phyloP scores from a whole-genome alignment of 441 rosid genomes.

The Kokia cookei region DNA sequence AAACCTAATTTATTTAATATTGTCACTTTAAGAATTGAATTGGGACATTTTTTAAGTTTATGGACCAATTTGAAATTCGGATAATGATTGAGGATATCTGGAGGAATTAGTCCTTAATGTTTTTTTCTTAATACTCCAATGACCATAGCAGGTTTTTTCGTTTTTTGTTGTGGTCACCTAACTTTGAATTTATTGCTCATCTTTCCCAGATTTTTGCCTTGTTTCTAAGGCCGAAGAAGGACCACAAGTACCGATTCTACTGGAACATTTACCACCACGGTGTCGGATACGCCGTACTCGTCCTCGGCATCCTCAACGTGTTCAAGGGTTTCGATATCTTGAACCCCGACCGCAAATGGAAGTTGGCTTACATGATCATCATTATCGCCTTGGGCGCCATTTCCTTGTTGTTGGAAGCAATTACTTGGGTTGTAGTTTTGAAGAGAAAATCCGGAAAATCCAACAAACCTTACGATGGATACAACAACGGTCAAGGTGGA shows the following conservation, averaged over 20 bases:
- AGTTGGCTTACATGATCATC: conserved; percentile 29
- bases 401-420: conserved; percentile 38
- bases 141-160: background rate
- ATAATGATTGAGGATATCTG: too few species aligned
- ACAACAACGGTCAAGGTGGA: conserved; percentile 28
- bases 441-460: conserved; percentile 45
- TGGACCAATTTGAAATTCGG: too few species aligned
- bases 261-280: conserved; percentile 67
- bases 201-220: conserved; percentile 43
- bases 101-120: too few species aligned
- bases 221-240: conserved; percentile 55
- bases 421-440: conserved; percentile 48
- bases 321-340: conserved; percentile 49
- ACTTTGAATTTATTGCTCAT: background rate
- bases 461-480: conserved; percentile 39
- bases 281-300: conserved; percentile 38
- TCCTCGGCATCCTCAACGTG: conserved; percentile 47
- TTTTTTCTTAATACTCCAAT: too few species aligned
- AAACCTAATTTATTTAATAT: too few species aligned
- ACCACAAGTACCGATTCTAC: conserved; percentile 51
- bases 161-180: background rate
- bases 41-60: too few species aligned
- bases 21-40: too few species aligned
- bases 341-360: conserved; percentile 37
- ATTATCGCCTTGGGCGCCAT: conserved; percentile 39